Conservation (phyloP, 192 early-diverging fungal species). For the Rhizoclosmatium sp. region DNA sequence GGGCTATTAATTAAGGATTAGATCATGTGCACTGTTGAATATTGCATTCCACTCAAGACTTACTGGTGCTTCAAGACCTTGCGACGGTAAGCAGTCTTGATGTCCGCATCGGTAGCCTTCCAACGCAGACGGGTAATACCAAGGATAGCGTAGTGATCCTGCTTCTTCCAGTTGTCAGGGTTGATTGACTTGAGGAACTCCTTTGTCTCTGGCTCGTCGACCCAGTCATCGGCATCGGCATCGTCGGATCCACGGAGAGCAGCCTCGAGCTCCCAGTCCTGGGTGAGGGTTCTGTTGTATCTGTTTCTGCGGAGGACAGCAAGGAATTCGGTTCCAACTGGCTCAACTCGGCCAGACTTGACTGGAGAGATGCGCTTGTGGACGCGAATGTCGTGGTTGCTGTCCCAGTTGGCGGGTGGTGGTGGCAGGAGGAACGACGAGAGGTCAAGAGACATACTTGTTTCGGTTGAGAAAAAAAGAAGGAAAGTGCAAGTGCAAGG, state of each 20-base stretch:
- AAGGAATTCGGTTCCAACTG: conserved; percentile 56
- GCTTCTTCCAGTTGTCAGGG: conserved; percentile 92
- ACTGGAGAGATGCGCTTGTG: conserved; percentile 48
- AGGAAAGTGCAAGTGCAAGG: not conserved
- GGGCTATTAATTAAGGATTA: conserved; percentile 54
- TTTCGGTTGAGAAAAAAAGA: not conserved
- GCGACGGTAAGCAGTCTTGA: conserved; percentile 88
- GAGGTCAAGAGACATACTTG: conserved; percentile 2
- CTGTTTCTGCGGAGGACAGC: conserved; percentile 49
- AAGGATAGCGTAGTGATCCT: conserved; percentile 97
- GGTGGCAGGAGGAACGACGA: conserved; percentile 72
- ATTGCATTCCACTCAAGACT: not conserved
- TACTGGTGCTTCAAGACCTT: conserved; percentile 96
- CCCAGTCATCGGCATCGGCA: conserved; percentile 64
- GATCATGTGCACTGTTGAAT: not conserved
- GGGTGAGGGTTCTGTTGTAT: conserved; percentile 56
- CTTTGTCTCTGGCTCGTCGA: conserved; percentile 83
- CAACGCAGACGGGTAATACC: conserved; percentile 90
- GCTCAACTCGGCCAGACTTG: conserved; percentile 49
- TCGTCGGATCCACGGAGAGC: conserved; percentile 60
- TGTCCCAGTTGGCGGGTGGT: conserved; percentile 73
- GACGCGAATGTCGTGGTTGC: conserved; percentile 49
- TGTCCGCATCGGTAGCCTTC: conserved; percentile 90
- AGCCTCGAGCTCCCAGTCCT: conserved; percentile 56
- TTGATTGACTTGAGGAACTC: conserved; percentile 76